A percentile compares a stretch with the other conserved stretches of the same genome.
phyloP scores from a whole-genome alignment of 1,284 basidiomycete species.

The Grifola frondosa region DNA sequence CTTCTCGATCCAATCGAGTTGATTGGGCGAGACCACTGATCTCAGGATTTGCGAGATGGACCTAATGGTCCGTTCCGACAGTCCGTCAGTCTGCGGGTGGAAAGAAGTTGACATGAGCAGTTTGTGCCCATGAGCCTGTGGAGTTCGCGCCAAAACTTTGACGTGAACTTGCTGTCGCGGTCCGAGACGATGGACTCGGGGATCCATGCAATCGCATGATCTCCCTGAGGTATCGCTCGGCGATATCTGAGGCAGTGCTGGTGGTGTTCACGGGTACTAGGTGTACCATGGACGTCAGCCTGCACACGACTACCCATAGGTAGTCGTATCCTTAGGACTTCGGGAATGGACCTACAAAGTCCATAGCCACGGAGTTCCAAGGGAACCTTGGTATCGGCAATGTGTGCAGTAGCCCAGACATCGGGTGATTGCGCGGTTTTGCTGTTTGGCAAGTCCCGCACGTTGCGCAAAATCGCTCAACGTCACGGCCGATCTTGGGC shows the following conservation, averaged over 20 bases:
- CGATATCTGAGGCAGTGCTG: constrained; percentile 13
- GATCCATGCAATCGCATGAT: constrained; percentile 26
- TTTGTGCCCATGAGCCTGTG: constrained; percentile 17
- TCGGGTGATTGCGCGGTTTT: constrained; percentile 16
- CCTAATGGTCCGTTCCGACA: constrained; percentile 15
- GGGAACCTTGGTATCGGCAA: constrained; percentile 24
- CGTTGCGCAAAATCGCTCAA: constrained; percentile 21
- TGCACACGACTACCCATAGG: constrained; percentile 19
- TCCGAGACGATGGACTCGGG: constrained; percentile 23
- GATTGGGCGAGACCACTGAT: constrained; percentile 26
- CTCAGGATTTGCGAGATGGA: constrained; percentile 15
- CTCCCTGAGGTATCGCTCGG: constrained; percentile 17
- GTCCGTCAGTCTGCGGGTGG: constrained; percentile 22
- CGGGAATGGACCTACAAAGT: constrained; percentile 27
- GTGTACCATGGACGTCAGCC: constrained; percentile 22
- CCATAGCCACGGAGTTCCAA: constrained; percentile 27
- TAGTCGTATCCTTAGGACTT: constrained; percentile 16
- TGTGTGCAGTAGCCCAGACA: constrained; percentile 22
- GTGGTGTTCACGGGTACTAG: constrained; percentile 20
- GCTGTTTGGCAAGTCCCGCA: constrained; percentile 26
- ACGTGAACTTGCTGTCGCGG: constrained; percentile 26
- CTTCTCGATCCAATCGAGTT: constrained; percentile 34
- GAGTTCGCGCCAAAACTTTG: constrained; percentile 19
- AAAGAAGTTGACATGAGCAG: constrained; percentile 17
- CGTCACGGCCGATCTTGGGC: constrained; percentile 25